Percentiles rank a stretch among this genome's conserved stretches.
phyloP scores from a whole-genome alignment of 2,329 filamentous ascomycete species.

The Periconia macrospinosa region DNA sequence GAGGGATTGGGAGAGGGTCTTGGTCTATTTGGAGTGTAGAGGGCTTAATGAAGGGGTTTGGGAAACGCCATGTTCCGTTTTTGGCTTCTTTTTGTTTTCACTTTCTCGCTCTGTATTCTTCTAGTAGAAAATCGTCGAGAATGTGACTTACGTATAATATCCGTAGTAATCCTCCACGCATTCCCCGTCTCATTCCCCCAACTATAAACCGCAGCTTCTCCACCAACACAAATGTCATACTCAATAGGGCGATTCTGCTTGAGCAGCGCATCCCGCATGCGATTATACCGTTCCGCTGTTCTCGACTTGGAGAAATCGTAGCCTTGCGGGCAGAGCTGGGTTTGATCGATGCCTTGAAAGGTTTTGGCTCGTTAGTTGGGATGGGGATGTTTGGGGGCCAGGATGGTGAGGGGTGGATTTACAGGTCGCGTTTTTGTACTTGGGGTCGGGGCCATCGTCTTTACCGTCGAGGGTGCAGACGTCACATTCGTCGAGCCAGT shows the following conservation, averaged over 20 bases:
- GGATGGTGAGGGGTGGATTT: conserved; percentile 9
- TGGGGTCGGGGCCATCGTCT: conserved; percentile 15
- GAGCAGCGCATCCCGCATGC: conserved; percentile 46
- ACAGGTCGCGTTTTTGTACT: conserved; percentile 46
- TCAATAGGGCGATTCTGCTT: conserved; percentile 40
- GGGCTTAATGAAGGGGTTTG: no score
- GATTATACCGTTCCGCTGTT: conserved; percentile 54
- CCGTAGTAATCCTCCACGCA: conserved; percentile 35
- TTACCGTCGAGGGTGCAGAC: conserved; percentile 46
- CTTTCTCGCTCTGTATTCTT: neutral
- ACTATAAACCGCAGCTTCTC: conserved; percentile 27
- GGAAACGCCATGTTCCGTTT: no score
- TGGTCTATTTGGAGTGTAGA: no score
- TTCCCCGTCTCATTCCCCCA: conserved; percentile 37
- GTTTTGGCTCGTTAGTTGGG: neutral
- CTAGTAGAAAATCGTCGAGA: neutral
- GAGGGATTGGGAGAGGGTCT: no score
- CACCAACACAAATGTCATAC: conserved; percentile 41
- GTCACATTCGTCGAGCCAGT: conserved; percentile 41
- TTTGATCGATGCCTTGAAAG: conserved; percentile 22
- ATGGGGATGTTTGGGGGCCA: conserved; percentile 17
- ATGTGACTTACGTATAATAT: conserved; percentile 16
- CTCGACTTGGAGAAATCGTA: conserved; percentile 56
- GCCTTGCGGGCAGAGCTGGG: conserved; percentile 44
- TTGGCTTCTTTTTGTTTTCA: no score